These are phyloP conservation scores for Xylaria bambusicola DNA, from an alignment of 495 filamentous ascomycete species.

Conservation along the genomic window DNA sequence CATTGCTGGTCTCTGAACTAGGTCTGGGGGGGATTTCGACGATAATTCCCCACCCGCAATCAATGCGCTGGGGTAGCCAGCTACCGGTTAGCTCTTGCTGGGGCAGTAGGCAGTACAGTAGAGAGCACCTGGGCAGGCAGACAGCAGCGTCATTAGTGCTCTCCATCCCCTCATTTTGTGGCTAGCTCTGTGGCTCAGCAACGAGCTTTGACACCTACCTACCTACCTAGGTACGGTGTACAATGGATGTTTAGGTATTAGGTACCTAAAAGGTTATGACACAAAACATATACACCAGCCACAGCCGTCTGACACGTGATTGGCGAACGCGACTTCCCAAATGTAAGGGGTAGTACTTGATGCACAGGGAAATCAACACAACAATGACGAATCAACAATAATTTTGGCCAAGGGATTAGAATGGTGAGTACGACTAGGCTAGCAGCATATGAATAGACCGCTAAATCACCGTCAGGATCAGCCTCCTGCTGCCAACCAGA, in stretches of 20 bases:
- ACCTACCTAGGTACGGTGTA: too few species aligned
- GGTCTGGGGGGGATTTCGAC: too few species aligned
- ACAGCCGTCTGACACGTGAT: constrained; percentile 4
- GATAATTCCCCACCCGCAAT: constrained; percentile 4
- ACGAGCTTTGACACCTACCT: too few species aligned
- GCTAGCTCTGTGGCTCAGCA: too few species aligned
- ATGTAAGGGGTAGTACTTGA: neutral
- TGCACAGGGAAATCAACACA: neutral
- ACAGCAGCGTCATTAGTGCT: too few species aligned
- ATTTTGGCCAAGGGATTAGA: too few species aligned
- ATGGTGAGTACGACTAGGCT: neutral
- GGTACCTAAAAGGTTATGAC: too few species aligned
- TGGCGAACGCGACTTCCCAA: constrained; percentile 1
- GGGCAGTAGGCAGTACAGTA: neutral
- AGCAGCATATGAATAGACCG: neutral
- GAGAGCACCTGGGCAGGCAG: neutral
- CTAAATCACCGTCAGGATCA: constrained; percentile 24
- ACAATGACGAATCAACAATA: too few species aligned
- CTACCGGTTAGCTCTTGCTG: too few species aligned
- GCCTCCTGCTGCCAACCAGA: constrained; percentile 37
- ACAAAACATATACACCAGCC: constrained; percentile 10
- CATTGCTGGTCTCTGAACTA: too few species aligned
- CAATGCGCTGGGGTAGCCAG: too few species aligned
- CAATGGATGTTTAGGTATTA: too few species aligned
- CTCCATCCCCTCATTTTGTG: neutral